Evolutionary conservation across 2,329 filamentous ascomycete species (phyloP), one percentile per base, ranked within the genome.

Genomic region (Colletotrichum destructivum): DNA sequence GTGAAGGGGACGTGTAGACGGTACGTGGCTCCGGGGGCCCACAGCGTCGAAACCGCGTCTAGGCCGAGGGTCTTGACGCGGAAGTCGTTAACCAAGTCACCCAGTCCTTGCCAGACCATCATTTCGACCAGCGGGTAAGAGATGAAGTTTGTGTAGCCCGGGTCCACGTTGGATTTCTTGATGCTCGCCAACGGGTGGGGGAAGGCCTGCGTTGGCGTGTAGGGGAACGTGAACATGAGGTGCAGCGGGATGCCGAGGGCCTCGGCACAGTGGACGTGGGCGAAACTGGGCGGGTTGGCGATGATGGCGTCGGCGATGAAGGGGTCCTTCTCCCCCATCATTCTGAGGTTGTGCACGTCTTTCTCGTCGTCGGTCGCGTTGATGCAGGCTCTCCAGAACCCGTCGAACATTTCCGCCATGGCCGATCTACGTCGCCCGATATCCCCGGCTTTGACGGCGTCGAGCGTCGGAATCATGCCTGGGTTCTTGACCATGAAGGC

Each of bases 31-130:
- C 92, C 92, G 0, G 93, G 93, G 0, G 93, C 93, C 93, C 93
- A 95, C 0, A 95, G 82, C 0, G 91, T 93, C 46, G 91, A 93
- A 2, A 96, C 90, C 0, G 92, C 91, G 74, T 95, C 93, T 0
- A 96, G 82, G 1, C 88, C 88, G 1, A 96, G 83, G 0, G 90
- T 93, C 66, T 91, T 89, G 6, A 90, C 86, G 57, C 94, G 87
- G 75, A 95, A 94, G 38, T 89, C 85, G 77, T 96, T 96, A 74
- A 96, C 88, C 38, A 96, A 82, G 78, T 95, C 93, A 2, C 93
- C 93, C 0, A 96, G 85, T 0, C 95, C 95, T 80, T 98, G 94
- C 95, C 95, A 98, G 1, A 94, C 93, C 88, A 96, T 94, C 89
- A 94, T 92, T 78, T 96, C 93, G 1, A 96, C 92, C 46, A 96